A percentile compares a stretch with the other conserved stretches of the same genome.
Conservation (phyloP, 345 rosid species). For the Iberis pinnata region DNA sequence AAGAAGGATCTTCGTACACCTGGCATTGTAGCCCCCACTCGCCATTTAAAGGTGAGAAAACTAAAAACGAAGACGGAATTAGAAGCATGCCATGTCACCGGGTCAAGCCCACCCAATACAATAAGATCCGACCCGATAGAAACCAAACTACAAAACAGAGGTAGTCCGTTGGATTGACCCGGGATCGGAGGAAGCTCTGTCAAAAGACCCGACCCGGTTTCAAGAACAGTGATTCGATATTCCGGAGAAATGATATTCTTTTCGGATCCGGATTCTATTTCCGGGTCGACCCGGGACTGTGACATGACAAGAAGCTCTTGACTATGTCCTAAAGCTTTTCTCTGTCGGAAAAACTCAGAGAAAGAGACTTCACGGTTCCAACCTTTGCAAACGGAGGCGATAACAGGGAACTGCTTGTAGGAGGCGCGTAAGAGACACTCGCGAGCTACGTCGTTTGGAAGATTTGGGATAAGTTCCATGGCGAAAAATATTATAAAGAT, state of each 20-base stretch:
- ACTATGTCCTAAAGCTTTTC: slow-evolving; percentile 31
- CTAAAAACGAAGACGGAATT: slow-evolving; percentile 44
- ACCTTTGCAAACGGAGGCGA: slow-evolving; percentile 42
- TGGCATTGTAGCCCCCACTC: slow-evolving; percentile 58
- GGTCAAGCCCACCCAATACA: slow-evolving; percentile 77
- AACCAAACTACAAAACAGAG: slow-evolving; percentile 55
- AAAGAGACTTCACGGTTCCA: slow-evolving; percentile 54
- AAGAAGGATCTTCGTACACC: slow-evolving; percentile 54
- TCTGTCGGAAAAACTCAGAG: slow-evolving; percentile 35
- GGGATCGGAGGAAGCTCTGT: slow-evolving; percentile 50
- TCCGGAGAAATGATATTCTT: slow-evolving; percentile 31
- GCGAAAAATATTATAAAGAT: background rate
- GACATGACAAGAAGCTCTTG: slow-evolving; percentile 49
- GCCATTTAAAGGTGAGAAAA: slow-evolving; percentile 54
- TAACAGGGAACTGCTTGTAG: slow-evolving; percentile 35
- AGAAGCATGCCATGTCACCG: slow-evolving; percentile 49
- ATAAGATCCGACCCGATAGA: slow-evolving; percentile 56
- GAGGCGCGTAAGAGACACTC: slow-evolving; percentile 50
- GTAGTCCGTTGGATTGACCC: slow-evolving; percentile 40
- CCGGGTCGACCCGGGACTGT: slow-evolving; percentile 44
- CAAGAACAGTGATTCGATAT: slow-evolving; percentile 40
- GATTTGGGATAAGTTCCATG: slow-evolving; percentile 59
- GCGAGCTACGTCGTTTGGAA: slow-evolving; percentile 55
- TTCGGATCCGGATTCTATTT: slow-evolving; percentile 2
- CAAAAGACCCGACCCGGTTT: slow-evolving; percentile 52